Evolutionary conservation across 495 filamentous ascomycete species (phyloP).

Genomic region (Trypethelium eluteriae): DNA sequence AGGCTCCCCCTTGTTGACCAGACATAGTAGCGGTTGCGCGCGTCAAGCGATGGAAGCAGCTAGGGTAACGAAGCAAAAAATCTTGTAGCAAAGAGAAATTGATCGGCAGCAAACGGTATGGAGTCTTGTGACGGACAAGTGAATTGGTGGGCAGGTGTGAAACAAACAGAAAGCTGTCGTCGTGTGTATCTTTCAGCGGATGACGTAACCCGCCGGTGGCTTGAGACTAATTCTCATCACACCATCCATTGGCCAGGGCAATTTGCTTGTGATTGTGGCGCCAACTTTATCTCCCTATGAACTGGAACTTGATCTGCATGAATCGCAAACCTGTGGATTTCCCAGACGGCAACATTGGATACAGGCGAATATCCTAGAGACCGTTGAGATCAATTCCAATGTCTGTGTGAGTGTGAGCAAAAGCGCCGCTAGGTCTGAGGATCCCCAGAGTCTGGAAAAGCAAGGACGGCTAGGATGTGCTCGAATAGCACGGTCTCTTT

Average conservation of each 20-base stretch:
- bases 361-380: too few species aligned
- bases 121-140: background rate
- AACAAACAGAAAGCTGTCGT: constrained; percentile 8
- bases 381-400: too few species aligned
- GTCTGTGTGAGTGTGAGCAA: too few species aligned
- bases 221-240: background rate
- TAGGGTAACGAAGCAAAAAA: background rate
- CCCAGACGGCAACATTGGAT: too few species aligned
- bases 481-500: too few species aligned
- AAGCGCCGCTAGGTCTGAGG: too few species aligned
- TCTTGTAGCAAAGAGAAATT: constrained; percentile 10
- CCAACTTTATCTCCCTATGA: too few species aligned
- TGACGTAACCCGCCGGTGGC: constrained; percentile 6
- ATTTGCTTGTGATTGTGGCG: background rate
- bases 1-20: constrained; percentile 49
- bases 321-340: too few species aligned
- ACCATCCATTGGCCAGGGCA: background rate
- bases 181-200: constrained; percentile 4
- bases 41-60: background rate
- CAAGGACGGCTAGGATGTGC: too few species aligned
- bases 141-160: background rate
- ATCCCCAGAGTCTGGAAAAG: too few species aligned
- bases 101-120: background rate
- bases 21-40: constrained; percentile 46
- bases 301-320: too few species aligned